Percentiles rank a stretch among this genome's conserved stretches.
Conservation (phyloP, 2,329 filamentous ascomycete species). For the Seiridium unicorne region DNA sequence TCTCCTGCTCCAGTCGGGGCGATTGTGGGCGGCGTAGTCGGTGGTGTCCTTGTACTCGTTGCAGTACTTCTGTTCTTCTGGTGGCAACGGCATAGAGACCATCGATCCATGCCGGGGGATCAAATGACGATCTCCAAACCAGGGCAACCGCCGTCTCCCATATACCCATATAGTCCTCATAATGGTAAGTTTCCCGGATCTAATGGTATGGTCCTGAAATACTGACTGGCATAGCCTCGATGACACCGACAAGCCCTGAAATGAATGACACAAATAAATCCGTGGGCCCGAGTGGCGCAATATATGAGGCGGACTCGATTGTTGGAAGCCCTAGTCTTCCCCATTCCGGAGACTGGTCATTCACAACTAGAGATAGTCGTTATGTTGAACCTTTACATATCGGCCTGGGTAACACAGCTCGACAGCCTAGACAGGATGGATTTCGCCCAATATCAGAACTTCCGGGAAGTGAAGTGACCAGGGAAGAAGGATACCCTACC, state of each 20-base stretch:
- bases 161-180: not conserved
- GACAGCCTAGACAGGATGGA: not conserved
- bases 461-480: not conserved
- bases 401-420: not conserved
- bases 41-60: not conserved
- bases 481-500: not conserved
- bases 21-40: not conserved
- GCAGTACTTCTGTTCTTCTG: not conserved
- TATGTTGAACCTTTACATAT: not conserved
- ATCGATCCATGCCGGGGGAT: not conserved
- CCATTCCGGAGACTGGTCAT: not conserved
- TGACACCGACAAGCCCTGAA: not conserved
- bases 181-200: constrained; percentile 1
- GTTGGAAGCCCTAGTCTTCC: not conserved
- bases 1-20: not conserved
- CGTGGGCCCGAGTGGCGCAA: not conserved
- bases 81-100: not conserved
- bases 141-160: not conserved
- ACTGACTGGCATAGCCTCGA: not conserved
- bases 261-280: not conserved
- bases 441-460: not conserved
- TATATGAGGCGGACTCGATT: not conserved
- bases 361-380: not conserved
- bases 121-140: not conserved
- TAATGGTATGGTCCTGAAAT: too few species aligned